These are phyloP conservation scores for Taphrina wiesneri DNA, from an alignment of 1,139 yeast genomes.

Conservation along the genomic window DNA sequence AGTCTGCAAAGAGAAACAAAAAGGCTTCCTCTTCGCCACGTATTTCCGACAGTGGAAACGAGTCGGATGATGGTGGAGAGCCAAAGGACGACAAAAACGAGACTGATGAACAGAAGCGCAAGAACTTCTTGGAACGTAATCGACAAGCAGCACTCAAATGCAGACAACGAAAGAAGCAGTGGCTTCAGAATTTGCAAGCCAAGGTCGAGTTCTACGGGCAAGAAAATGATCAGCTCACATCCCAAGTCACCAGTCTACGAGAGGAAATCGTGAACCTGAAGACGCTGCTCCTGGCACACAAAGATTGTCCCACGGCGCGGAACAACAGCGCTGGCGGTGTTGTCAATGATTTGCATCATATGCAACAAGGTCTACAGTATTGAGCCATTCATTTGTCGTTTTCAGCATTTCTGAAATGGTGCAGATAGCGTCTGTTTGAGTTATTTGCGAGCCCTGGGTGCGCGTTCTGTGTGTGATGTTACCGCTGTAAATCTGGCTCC, in stretches of 20 bases:
- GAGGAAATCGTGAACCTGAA: constrained; percentile 61
- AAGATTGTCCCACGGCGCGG: constrained; percentile 44
- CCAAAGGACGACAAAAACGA: constrained; percentile 39
- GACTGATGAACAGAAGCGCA: constrained; percentile 70
- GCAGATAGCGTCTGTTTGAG: not conserved
- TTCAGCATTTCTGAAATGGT: not conserved
- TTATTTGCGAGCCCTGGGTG: no score
- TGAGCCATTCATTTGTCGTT: not conserved
- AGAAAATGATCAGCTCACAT: constrained; percentile 68
- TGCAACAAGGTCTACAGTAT: constrained; percentile 25
- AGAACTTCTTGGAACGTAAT: constrained; percentile 82
- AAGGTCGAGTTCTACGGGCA: constrained; percentile 68
- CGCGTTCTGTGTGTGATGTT: no score
- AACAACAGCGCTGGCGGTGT: constrained; percentile 4
- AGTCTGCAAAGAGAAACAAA: constrained; percentile 11
- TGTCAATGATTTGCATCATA: not conserved
- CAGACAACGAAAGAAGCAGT: constrained; percentile 90
- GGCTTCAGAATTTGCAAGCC: constrained; percentile 76
- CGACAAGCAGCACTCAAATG: constrained; percentile 90
- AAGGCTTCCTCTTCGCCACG: constrained; percentile 2
- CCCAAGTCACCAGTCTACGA: constrained; percentile 59
- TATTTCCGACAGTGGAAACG: constrained; percentile 30
- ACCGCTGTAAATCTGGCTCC: not conserved
- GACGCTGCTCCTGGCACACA: constrained; percentile 47
- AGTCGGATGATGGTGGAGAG: constrained; percentile 21